A percentile compares a stretch with the other conserved stretches of the same genome.
These are phyloP conservation scores for Sordaria brevicollis DNA, from an alignment of 495 filamentous ascomycete genomes.

Conservation along the genomic window DNA sequence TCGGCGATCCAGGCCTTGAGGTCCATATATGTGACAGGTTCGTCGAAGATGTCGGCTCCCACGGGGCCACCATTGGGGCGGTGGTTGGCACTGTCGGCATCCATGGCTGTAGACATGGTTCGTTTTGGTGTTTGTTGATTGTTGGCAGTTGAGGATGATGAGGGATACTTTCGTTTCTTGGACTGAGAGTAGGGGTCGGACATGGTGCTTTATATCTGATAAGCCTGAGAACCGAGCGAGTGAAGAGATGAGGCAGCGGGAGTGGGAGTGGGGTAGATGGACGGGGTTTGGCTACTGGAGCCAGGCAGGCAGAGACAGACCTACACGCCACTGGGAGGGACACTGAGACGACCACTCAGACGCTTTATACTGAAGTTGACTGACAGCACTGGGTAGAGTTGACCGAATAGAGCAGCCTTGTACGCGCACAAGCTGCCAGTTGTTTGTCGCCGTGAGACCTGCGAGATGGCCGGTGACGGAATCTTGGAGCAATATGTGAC, in stretches of 20 bases:
- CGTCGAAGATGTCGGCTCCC: not conserved
- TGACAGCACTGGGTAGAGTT: not conserved
- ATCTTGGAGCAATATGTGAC: not conserved
- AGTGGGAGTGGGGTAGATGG: not conserved
- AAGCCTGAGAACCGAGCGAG: not conserved
- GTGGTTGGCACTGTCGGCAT: not conserved
- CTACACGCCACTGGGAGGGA: not conserved
- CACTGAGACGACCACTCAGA: not conserved
- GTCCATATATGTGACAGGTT: conserved; percentile 15
- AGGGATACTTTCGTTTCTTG: not conserved
- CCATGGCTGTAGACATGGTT: not conserved
- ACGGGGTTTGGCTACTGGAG: not conserved
- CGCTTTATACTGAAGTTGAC: not conserved
- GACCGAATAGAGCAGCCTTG: not conserved
- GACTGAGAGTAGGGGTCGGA: not conserved
- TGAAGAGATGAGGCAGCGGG: not conserved
- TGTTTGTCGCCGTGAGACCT: not conserved
- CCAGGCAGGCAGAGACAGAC: not conserved
- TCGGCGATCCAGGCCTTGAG: conserved; percentile 27
- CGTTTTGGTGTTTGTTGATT: not conserved
- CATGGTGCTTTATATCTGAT: not conserved
- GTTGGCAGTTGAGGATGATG: not conserved
- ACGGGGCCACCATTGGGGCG: not conserved
- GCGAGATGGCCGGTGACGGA: conserved; percentile 1
- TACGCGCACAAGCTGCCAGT: not conserved